phyloP scores from a whole-genome alignment of 371 early-diverging fungal genomes.

The Mortierella sp. region DNA sequence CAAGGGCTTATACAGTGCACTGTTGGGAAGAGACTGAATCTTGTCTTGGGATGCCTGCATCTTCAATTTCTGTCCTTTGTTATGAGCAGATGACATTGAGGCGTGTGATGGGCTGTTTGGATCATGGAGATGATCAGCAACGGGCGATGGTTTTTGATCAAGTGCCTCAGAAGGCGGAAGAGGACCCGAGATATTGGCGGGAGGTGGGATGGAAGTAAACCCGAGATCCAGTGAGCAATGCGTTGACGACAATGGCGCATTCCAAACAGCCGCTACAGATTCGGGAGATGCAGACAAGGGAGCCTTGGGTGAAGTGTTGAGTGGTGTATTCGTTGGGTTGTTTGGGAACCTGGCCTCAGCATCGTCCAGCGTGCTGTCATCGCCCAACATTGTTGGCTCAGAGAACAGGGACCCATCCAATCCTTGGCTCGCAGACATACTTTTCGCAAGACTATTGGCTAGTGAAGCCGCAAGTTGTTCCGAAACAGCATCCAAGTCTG shows the following conservation, averaged over 20 bases:
- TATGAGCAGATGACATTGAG: neutral
- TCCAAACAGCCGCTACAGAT: constrained; percentile 4
- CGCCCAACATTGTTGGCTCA: neutral
- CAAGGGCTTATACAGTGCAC: constrained; percentile 22
- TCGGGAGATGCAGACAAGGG: constrained; percentile 14
- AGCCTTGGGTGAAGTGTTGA: constrained; percentile 19
- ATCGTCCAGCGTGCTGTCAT: neutral
- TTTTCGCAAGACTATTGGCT: constrained; percentile 37
- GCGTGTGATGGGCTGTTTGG: neutral
- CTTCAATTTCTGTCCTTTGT: neutral
- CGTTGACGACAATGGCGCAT: constrained; percentile 5
- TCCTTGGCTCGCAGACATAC: constrained; percentile 18
- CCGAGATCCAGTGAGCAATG: constrained; percentile 8
- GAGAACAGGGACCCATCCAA: constrained; percentile 13
- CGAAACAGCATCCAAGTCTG: constrained; percentile 48
- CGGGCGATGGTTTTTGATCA: neutral
- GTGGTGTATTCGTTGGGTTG: neutral
- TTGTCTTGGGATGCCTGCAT: constrained; percentile 7
- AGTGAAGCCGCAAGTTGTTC: constrained; percentile 40
- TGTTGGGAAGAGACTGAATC: constrained; percentile 15
- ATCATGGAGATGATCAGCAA: neutral
- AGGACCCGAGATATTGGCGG: constrained; percentile 36
- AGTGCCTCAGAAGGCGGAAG: neutral
- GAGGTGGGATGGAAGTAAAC: constrained; percentile 27
- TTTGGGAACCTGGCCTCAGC: neutral